phyloP scores from a whole-genome alignment of 2,329 filamentous ascomycete species.

The Alternaria conjuncta region DNA sequence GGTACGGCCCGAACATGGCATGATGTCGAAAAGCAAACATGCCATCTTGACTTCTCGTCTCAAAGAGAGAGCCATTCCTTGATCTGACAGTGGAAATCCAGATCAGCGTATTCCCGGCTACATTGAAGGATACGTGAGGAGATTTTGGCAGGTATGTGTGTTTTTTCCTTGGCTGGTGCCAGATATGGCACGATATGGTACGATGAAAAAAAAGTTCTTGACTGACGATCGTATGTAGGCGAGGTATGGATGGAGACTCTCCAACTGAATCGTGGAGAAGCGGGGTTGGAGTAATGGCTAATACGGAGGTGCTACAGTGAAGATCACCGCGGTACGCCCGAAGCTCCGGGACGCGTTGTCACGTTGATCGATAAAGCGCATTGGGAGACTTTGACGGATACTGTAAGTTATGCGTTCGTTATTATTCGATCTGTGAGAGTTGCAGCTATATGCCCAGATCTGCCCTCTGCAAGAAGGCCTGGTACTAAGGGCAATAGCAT shows the following conservation, averaged over 20 bases:
- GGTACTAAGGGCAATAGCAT: constrained; percentile 18
- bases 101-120: constrained; percentile 87
- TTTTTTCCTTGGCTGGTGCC: neutral
- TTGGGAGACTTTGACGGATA: constrained; percentile 77
- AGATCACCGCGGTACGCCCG: constrained; percentile 91
- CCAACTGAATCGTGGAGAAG: neutral
- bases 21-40: neutral
- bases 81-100: constrained; percentile 64
- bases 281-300: neutral
- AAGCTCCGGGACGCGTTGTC: constrained; percentile 86
- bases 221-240: constrained; percentile 32
- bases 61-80: neutral
- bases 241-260: constrained; percentile 35
- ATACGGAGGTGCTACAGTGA: constrained; percentile 62
- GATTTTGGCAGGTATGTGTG: constrained; percentile 93
- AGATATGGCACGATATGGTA: neutral
- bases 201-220: neutral
- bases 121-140: constrained; percentile 89
- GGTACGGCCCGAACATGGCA: constrained; percentile 61
- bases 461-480: too few species aligned
- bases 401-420: constrained; percentile 51
- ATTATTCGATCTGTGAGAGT: constrained; percentile 38
- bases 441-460: too few species aligned
- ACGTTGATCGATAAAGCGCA: constrained; percentile 86
- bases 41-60: neutral